Conservation (phyloP, 2,329 filamentous ascomycete genomes). For the Aureobasidium sp. region DNA sequence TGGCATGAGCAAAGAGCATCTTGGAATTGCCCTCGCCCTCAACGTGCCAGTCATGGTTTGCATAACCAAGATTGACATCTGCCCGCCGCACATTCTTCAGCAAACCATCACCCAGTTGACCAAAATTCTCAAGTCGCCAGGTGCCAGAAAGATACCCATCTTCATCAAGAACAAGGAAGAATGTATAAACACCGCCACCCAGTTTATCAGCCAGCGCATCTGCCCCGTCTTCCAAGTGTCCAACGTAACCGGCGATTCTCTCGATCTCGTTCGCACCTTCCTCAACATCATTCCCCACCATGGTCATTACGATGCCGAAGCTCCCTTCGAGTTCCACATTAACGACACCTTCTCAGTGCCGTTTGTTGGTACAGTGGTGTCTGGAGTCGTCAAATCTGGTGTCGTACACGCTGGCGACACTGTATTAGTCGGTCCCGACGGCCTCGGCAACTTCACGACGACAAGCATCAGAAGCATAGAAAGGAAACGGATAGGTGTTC, state of each 20-base stretch:
- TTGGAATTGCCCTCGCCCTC: conserved; percentile 86
- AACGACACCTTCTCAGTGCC: conserved; percentile 98
- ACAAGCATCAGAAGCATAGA: conserved; percentile 90
- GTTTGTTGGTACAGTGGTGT: conserved; percentile 92
- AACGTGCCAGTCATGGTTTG: conserved; percentile 98
- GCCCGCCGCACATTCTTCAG: conserved; percentile 87
- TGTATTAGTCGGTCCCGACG: conserved; percentile 83
- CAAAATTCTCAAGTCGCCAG: conserved; percentile 87
- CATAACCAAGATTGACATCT: conserved; percentile 97
- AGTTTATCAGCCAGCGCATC: conserved; percentile 91
- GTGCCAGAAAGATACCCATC: conserved; percentile 88
- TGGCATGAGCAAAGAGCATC: conserved; percentile 96
- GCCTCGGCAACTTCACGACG: conserved; percentile 76
- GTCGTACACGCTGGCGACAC: conserved; percentile 85
- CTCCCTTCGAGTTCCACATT: conserved; percentile 87
- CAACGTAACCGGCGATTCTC: conserved; percentile 87
- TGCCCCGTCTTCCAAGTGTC: conserved; percentile 97
- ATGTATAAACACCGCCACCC: conserved; percentile 88
- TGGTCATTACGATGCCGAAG: conserved; percentile 80
- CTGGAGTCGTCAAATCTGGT: conserved; percentile 76
- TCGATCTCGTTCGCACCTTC: conserved; percentile 86
- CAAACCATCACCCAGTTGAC: conserved; percentile 88
- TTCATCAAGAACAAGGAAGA: conserved; percentile 89
- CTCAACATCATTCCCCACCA: conserved; percentile 92
- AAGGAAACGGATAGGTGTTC: conserved; percentile 82